Evolutionary conservation across 257 asterid species (phyloP).

Genomic region (Rehmannia glutinosa): DNA sequence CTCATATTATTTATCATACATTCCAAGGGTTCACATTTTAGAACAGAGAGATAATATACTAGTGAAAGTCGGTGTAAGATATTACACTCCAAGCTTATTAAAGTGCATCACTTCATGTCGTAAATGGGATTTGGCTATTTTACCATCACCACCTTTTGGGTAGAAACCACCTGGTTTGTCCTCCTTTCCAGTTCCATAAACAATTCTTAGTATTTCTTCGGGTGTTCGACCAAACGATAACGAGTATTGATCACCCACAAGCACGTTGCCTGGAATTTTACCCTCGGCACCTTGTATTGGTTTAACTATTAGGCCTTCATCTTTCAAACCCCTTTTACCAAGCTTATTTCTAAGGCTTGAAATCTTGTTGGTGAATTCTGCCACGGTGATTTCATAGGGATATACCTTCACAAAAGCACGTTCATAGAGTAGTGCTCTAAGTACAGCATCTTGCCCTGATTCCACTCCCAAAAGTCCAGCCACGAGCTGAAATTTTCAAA

Average conservation of each 20-base stretch:
- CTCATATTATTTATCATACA: too few species aligned
- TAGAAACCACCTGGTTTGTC: slow-evolving; percentile 68
- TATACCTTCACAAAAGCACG: slow-evolving; percentile 28
- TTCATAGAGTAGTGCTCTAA: slow-evolving; percentile 44
- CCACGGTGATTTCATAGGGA: slow-evolving; percentile 49
- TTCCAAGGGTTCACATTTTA: too few species aligned
- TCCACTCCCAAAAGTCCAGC: slow-evolving; percentile 67
- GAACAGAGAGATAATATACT: too few species aligned
- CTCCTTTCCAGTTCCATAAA: slow-evolving; percentile 56
- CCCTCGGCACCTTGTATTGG: slow-evolving; percentile 55
- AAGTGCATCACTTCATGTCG: neutral
- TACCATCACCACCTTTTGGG: slow-evolving; percentile 69
- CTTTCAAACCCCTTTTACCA: slow-evolving; percentile 57
- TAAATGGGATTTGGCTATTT: slow-evolving; percentile 52
- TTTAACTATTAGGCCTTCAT: slow-evolving; percentile 62
- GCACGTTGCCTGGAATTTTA: slow-evolving; percentile 47
- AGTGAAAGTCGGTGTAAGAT: too few species aligned
- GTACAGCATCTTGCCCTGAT: slow-evolving; percentile 71
- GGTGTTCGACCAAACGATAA: slow-evolving; percentile 62
- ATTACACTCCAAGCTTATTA: neutral
- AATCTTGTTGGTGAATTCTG: slow-evolving; percentile 45
- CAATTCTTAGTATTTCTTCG: slow-evolving; percentile 61
- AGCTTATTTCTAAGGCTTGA: slow-evolving; percentile 45
- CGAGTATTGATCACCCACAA: slow-evolving; percentile 49
- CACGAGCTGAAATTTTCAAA: slow-evolving; percentile 34